phyloP scores from a whole-genome alignment of 164 flowering plant species.

The Berberis thunbergii region DNA sequence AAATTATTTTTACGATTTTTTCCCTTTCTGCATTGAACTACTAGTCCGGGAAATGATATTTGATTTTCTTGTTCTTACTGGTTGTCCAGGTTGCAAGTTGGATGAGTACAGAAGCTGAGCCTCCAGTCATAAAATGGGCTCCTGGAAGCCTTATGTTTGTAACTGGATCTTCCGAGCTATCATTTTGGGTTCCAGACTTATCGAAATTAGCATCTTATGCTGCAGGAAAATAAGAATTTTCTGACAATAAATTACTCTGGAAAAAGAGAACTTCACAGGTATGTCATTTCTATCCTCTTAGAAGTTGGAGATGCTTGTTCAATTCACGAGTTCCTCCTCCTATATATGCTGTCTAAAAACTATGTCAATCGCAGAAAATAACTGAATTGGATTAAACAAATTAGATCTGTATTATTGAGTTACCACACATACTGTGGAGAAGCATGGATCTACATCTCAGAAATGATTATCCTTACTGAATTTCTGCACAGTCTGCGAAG shows the following conservation, averaged over 20 bases:
- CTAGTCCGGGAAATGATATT: neutral
- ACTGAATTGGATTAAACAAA: too few species aligned
- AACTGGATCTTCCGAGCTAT: slow-evolving; percentile 92
- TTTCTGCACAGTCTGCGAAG: too few species aligned
- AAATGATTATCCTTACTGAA: too few species aligned
- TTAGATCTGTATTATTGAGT: too few species aligned
- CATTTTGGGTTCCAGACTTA: slow-evolving; percentile 92
- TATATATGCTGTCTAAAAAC: too few species aligned
- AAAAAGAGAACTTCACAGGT: neutral
- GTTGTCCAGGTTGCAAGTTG: slow-evolving; percentile 76
- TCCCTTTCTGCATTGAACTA: neutral
- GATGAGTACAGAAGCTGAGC: slow-evolving; percentile 77
- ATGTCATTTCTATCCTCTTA: too few species aligned
- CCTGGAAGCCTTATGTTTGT: slow-evolving; percentile 94
- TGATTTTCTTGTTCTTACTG: neutral
- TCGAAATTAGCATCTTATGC: slow-evolving; percentile 77
- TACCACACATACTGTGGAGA: too few species aligned
- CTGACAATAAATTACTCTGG: neutral
- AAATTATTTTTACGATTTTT: too few species aligned
- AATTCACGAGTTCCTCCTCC: too few species aligned
- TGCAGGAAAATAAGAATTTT: slow-evolving; percentile 8
- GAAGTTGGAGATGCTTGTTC: too few species aligned
- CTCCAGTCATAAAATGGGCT: slow-evolving; percentile 95
- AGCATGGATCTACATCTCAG: too few species aligned
- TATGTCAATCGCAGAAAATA: too few species aligned